A percentile compares a stretch with the other conserved stretches of the same genome.
Evolutionary conservation across 139 green algal genomes (phyloP).

Genomic region (Chlamydomonas schloesseri): DNA sequence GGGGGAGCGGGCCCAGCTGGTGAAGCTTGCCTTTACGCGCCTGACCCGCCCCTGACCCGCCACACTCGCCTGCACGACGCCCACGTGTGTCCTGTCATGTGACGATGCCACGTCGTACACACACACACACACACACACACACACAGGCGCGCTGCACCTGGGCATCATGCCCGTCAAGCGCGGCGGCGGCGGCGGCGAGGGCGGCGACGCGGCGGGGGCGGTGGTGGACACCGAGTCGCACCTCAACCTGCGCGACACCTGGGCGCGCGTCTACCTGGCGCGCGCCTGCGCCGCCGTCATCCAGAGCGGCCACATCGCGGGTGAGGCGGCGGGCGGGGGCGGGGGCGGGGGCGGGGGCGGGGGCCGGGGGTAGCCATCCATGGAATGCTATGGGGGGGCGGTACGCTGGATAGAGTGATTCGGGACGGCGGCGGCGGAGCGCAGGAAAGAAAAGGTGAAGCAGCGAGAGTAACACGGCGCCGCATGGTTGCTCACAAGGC

Average conservation of each 20-base stretch:
- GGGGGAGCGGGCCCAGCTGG: neutral
- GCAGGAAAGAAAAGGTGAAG: too few species aligned
- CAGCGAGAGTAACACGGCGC: too few species aligned
- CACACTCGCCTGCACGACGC: too few species aligned
- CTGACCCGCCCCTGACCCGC: neutral
- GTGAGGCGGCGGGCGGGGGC: constrained; percentile 7
- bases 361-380: neutral
- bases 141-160: constrained; percentile 35
- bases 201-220: neutral
- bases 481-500: too few species aligned
- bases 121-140: too few species aligned
- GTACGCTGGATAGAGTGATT: too few species aligned
- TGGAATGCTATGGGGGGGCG: too few species aligned
- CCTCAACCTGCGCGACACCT: constrained; percentile 76
- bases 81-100: too few species aligned
- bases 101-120: too few species aligned
- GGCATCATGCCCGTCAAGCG: constrained; percentile 22
- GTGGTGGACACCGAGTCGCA: neutral
- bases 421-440: too few species aligned
- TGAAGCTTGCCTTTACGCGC: neutral
- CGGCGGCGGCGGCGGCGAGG: neutral
- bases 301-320: constrained; percentile 73
- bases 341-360: neutral
- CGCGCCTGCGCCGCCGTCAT: constrained; percentile 74
- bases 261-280: constrained; percentile 80